Conservation (phyloP, 768 basidiomycete genomes). For the Rhodotorula graminis region DNA sequence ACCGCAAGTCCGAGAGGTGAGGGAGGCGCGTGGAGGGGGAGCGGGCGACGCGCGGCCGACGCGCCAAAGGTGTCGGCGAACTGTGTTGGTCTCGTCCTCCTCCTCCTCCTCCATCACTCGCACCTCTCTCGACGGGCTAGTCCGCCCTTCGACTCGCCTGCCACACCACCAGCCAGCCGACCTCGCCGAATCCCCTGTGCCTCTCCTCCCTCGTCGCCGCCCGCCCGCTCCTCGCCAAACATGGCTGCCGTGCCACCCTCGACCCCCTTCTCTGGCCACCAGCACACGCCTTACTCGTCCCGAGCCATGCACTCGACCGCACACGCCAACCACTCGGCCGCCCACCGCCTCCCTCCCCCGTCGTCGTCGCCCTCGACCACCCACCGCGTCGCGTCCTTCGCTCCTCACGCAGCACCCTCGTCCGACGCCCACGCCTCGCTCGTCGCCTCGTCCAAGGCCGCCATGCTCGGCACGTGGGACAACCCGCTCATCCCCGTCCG, state of each 20-base stretch:
- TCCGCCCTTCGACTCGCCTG: constrained; percentile 12
- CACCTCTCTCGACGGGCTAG: background rate
- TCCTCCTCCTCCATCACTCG: background rate
- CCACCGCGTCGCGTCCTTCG: background rate
- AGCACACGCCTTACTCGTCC: background rate
- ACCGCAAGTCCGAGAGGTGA: no score
- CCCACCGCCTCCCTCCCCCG: background rate
- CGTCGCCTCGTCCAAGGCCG: background rate
- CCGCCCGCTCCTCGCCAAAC: background rate
- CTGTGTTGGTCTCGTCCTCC: background rate
- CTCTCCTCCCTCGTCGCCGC: background rate
- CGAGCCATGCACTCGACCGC: background rate
- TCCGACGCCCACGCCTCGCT: background rate
- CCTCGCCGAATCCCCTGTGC: background rate
- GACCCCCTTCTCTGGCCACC: background rate
- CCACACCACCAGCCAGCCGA: background rate
- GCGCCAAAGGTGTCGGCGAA: background rate
- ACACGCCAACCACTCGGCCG: background rate
- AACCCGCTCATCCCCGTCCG: constrained; percentile 45
- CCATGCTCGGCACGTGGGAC: constrained; percentile 8
- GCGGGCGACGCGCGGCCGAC: no score
- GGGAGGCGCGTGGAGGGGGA: no score
- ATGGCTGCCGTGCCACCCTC: background rate
- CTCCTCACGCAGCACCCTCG: background rate
- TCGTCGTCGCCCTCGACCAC: background rate